Evolutionary conservation across 371 early-diverging fungal species (phyloP), one percentile per base, ranked within the genome.

Genomic region (Mortierella sp.): DNA sequence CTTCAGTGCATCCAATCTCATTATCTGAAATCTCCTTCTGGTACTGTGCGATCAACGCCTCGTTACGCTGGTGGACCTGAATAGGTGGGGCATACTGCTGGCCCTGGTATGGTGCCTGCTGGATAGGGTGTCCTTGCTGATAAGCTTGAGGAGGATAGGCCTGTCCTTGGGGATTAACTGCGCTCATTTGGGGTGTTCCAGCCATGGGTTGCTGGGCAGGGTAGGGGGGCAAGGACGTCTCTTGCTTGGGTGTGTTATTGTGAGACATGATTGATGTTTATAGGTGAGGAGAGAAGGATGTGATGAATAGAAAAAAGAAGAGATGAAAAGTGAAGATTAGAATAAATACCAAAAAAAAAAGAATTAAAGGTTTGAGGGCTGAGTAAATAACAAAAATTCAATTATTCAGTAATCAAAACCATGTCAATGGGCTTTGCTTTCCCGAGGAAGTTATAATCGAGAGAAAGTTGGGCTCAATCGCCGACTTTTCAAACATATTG

Each of bases 11-110:
- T n/a, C 66, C 72, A 34, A 71, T 43, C 53, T 71, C 42, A 55
- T 71, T 71, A 8, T 71, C 72, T 7, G 34, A 23, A 31, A 71
- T 71, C 19, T 53, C 60, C 26, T 54, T 45, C 22, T 65, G 65
- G 72, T 71, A 71, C 40, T 65, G 51, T 17, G 47, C 60, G 35
- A 71, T 54, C 28, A 60, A 32, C 19, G 61, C 72, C 0, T 65
- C 34, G 35, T 71, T 60, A 42, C 72, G 72, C 15, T 15, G 37
- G 37, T 60, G 19, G n/a, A 57, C n/a, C 10, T 34, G 31, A n/a
- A 35, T 34, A 1, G 68, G 68, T 15, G 51, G 68, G n/a, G 34
- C 17, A 43, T 67, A 59, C 26, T 45, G 60, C 28, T 53, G 53
- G 53, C 53, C 53, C 15, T 53, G 53, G 13, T 23, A 23, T 8